A percentile compares a stretch with the other conserved stretches of the same genome.
Conservation (phyloP, 2,329 filamentous ascomycete species). For the Colletotrichum ledebouriae region DNA sequence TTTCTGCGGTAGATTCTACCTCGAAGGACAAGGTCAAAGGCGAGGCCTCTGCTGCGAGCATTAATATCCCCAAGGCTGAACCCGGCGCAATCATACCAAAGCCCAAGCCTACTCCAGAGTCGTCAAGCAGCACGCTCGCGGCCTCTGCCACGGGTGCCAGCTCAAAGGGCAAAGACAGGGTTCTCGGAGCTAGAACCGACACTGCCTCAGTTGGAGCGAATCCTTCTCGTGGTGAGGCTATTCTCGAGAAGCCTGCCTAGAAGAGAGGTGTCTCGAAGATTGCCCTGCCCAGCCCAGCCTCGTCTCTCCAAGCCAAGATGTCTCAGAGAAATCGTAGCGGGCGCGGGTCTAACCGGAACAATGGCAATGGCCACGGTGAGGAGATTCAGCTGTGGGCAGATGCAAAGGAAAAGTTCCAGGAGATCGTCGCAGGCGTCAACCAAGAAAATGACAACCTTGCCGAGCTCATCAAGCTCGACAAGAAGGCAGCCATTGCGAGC, state of each 20-base stretch:
- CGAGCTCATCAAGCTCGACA: slow-evolving; percentile 57
- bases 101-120: too few relatives aligned
- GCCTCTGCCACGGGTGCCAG: too few relatives aligned
- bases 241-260: slow-evolving; percentile 18
- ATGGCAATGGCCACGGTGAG: slow-evolving; percentile 58
- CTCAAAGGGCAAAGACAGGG: neutral
- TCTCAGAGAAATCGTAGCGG: slow-evolving; percentile 61
- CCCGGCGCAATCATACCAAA: too few relatives aligned
- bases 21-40: too few relatives aligned
- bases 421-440: slow-evolving; percentile 57
- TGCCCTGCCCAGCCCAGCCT: slow-evolving; percentile 10
- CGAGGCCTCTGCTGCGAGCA: too few relatives aligned
- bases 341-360: slow-evolving; percentile 60
- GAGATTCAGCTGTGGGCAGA: slow-evolving; percentile 60
- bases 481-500: slow-evolving; percentile 56
- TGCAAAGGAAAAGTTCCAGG: slow-evolving; percentile 55
- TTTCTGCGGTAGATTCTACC: too few relatives aligned
- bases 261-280: slow-evolving; percentile 19
- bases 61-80: too few relatives aligned
- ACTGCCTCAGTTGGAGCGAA: neutral
- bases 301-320: slow-evolving; percentile 48
- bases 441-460: slow-evolving; percentile 57
- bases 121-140: too few relatives aligned
- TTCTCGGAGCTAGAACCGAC: neutral
- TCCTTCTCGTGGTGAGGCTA: neutral